Percentiles rank a stretch among this genome's conserved stretches.
phyloP scores from a whole-genome alignment of 106 monocot genomes.

The Dendrobium chrysotoxum region DNA sequence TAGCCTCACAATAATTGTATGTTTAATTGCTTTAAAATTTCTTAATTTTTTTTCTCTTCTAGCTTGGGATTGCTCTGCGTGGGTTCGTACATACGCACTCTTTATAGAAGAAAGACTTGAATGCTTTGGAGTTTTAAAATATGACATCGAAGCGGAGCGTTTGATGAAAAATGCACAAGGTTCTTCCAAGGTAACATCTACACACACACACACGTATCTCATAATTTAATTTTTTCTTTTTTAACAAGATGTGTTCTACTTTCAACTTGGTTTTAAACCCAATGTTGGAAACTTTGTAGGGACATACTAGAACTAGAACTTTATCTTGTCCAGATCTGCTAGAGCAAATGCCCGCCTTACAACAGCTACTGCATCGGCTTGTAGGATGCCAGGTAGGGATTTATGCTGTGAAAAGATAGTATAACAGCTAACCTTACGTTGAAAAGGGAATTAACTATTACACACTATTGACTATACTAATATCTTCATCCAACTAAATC shows the following conservation, averaged over 20 bases:
- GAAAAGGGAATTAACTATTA: not conserved
- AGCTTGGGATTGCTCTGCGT: constrained; percentile 75
- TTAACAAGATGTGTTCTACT: not conserved
- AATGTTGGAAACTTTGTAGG: constrained; percentile 21
- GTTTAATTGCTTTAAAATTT: not conserved
- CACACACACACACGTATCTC: not conserved
- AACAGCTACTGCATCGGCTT: constrained; percentile 66
- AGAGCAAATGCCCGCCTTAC: constrained; percentile 77
- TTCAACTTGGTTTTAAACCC: not conserved
- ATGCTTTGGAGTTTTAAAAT: constrained; percentile 60
- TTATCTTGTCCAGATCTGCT: constrained; percentile 53
- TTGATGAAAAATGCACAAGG: constrained; percentile 29
- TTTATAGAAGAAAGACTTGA: constrained; percentile 56
- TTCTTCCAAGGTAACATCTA: constrained; percentile 19
- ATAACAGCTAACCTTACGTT: not conserved
- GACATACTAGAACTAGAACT: constrained; percentile 66
- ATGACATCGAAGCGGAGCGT: constrained; percentile 68
- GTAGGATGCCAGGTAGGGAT: constrained; percentile 52
- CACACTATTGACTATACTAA: not conserved
- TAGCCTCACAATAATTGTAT: not conserved
- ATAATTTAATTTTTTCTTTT: constrained; percentile 4
- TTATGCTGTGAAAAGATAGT: not conserved
- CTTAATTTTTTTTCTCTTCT: constrained; percentile 1
- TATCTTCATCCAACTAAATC: not conserved
- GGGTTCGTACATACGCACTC: constrained; percentile 59